Percentiles rank a stretch among this genome's conserved stretches.
Conservation (phyloP, 1,284 basidiomycete species). For the Puccinia novopanici region DNA sequence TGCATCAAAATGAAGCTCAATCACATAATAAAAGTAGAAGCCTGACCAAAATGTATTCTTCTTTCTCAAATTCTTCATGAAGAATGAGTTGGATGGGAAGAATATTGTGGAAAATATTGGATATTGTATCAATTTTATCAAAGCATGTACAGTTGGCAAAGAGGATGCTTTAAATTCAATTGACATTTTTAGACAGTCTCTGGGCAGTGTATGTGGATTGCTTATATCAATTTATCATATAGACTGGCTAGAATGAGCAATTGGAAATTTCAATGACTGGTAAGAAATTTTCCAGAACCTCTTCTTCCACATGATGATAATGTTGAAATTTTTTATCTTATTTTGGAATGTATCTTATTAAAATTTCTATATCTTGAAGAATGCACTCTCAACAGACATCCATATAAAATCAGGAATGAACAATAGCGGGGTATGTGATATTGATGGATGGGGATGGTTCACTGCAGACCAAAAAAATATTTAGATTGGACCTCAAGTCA, state of each 20-base stretch:
- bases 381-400: too few species aligned
- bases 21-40: not conserved
- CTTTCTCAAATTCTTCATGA: not conserved
- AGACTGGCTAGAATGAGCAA: constrained; percentile 21
- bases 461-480: too few species aligned
- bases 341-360: too few species aligned
- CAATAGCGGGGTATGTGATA: too few species aligned
- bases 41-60: not conserved
- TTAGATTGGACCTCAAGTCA: too few species aligned
- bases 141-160: constrained; percentile 42
- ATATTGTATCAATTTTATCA: constrained; percentile 37
- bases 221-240: constrained; percentile 30
- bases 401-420: too few species aligned
- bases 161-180: constrained; percentile 38
- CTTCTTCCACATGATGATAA: too few species aligned
- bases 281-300: too few species aligned
- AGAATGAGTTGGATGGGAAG: constrained; percentile 24
- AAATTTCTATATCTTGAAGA: too few species aligned
- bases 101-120: constrained; percentile 18
- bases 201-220: constrained; percentile 22
- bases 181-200: not conserved
- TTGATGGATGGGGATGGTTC: too few species aligned
- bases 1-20: not conserved
- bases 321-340: too few species aligned
- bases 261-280: constrained; percentile 6